These are phyloP conservation scores for Blastomyces gilchristii DNA, from an alignment of 2,329 filamentous ascomycete genomes.

Conservation along the genomic window DNA sequence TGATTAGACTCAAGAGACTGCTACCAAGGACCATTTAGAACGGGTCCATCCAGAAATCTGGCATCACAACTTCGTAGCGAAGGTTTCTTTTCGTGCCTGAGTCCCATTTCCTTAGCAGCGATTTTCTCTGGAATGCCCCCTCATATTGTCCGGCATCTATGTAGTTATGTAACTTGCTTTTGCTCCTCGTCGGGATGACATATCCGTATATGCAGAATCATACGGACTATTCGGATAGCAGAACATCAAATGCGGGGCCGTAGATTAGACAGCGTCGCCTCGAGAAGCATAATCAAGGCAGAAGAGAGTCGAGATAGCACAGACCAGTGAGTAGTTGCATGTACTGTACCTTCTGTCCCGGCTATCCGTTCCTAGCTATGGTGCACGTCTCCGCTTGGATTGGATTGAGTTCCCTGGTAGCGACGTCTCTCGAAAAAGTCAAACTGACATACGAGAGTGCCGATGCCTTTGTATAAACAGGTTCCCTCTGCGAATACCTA, in stretches of 20 bases:
- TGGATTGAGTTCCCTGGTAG: neutral
- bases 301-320: no score
- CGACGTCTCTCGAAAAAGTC: neutral
- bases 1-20: no score
- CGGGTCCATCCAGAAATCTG: no score
- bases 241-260: neutral
- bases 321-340: no score
- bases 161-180: neutral
- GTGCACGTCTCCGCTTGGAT: no score
- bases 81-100: no score
- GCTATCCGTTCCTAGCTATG: neutral
- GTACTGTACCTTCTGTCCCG: neutral
- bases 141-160: no score
- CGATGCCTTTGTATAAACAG: neutral
- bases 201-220: neutral
- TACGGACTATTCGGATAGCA: neutral
- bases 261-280: neutral
- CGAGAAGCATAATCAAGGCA: neutral
- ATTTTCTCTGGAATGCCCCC: neutral
- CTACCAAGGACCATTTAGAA: no score
- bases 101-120: no score
- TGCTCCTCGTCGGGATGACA: neutral
- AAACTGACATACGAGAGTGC: neutral
- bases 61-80: no score
- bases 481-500: neutral